These are phyloP conservation scores for Fusarium burgessii DNA, from an alignment of 2,329 filamentous ascomycete genomes.

Conservation along the genomic window DNA sequence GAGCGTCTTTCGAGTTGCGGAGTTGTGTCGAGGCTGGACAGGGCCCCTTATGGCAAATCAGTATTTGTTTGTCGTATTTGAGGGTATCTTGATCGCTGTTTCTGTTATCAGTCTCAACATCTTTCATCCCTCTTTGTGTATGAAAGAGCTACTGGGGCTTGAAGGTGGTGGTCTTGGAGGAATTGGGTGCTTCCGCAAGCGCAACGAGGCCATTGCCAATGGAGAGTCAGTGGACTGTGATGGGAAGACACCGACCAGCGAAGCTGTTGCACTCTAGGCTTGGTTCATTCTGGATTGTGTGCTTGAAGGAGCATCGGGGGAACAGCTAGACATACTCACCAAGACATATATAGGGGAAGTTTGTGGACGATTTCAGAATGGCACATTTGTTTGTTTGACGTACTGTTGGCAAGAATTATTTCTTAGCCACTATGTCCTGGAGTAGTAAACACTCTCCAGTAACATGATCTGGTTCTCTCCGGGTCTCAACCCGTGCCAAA, in stretches of 20 bases:
- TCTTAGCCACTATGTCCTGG: not conserved
- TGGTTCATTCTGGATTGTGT: not conserved
- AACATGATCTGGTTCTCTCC: not conserved
- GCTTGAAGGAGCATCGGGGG: not conserved
- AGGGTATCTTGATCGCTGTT: slow-evolving; percentile 65
- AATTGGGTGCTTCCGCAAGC: slow-evolving; percentile 44
- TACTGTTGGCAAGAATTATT: not conserved
- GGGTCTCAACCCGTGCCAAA: slow-evolving; percentile 30
- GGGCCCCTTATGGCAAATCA: slow-evolving; percentile 68
- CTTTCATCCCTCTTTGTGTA: slow-evolving; percentile 49
- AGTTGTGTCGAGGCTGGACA: slow-evolving; percentile 73
- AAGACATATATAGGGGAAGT: not conserved
- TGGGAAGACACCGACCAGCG: slow-evolving; percentile 13
- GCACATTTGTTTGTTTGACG: not conserved
- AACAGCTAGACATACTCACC: not conserved
- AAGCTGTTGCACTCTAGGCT: slow-evolving; percentile 22
- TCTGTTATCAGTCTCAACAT: slow-evolving; percentile 60
- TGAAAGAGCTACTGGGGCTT: slow-evolving; percentile 46
- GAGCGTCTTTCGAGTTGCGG: slow-evolving; percentile 73
- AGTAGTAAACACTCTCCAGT: not conserved
- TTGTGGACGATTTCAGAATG: not conserved
- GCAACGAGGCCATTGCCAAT: slow-evolving; percentile 9
- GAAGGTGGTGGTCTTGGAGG: slow-evolving; percentile 45
- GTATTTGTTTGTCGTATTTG: slow-evolving; percentile 68
- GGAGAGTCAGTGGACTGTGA: slow-evolving; percentile 29